A percentile compares a stretch with the other conserved stretches of the same genome.
Evolutionary conservation across 73 alveolate genomes (phyloP).

Genomic region (Stentor roeselii): DNA sequence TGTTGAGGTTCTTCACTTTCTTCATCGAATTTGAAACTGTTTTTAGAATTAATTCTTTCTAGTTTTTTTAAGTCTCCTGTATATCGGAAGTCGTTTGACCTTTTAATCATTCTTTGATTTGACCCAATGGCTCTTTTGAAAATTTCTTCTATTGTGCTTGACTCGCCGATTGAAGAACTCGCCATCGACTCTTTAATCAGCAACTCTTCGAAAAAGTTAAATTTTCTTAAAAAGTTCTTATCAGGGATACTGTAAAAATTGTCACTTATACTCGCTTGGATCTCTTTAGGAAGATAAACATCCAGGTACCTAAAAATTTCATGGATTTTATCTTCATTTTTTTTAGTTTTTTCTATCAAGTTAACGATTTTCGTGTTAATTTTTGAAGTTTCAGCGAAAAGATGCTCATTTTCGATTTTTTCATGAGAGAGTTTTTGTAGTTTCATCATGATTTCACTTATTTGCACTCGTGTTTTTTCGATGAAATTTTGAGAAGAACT

Average conservation of each 20-base stretch:
- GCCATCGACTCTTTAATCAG: not conserved
- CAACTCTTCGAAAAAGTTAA: not conserved
- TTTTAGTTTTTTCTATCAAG: not conserved
- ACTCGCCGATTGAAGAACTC: not conserved
- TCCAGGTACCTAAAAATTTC: not conserved
- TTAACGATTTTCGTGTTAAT: not conserved
- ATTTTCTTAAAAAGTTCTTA: not conserved
- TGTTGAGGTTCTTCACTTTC: not conserved
- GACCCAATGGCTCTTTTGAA: not conserved
- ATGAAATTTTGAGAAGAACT: not conserved
- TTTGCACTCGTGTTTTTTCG: not conserved
- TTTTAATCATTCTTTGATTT: not conserved
- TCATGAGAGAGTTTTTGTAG: conserved; percentile 5
- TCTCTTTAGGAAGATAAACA: not conserved
- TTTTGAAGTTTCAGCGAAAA: not conserved
- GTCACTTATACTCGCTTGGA: not conserved
- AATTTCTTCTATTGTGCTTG: not conserved
- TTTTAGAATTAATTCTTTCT: no score
- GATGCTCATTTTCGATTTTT: not conserved
- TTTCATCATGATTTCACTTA: not conserved
- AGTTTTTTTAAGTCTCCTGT: not conserved
- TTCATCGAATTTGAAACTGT: no score
- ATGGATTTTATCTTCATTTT: not conserved
- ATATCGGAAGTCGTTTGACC: not conserved
- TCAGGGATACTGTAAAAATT: not conserved